These are phyloP conservation scores for Fragaria nilgerrensis DNA, from an alignment of 306 rosid genomes.

Conservation along the genomic window DNA sequence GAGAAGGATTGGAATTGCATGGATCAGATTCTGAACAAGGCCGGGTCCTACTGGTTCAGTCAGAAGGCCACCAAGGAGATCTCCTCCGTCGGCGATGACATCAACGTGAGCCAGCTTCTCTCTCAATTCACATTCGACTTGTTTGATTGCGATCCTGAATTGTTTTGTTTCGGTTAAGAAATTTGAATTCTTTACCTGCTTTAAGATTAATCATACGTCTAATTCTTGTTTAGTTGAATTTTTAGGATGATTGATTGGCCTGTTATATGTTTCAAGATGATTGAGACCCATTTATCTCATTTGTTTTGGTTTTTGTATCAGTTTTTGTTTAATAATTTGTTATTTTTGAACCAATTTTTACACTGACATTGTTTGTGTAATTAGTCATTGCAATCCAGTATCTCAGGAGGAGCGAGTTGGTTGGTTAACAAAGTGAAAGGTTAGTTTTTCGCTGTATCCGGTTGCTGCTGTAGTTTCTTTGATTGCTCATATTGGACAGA, in stretches of 20 bases:
- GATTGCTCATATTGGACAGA: background rate
- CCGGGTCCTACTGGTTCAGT: constrained; percentile 89
- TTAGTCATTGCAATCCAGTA: constrained; percentile 64
- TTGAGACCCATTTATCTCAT: background rate
- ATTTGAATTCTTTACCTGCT: background rate
- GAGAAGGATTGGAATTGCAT: constrained; percentile 24
- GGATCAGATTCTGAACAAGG: constrained; percentile 88
- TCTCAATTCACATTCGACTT: background rate
- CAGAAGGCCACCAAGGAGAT: constrained; percentile 67
- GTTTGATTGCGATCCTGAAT: background rate
- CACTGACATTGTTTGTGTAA: constrained; percentile 31
- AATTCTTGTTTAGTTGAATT: background rate
- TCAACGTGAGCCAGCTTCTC: constrained; percentile 47
- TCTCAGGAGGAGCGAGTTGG: constrained; percentile 84
- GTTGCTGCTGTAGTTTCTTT: constrained; percentile 2
- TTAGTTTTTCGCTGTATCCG: constrained; percentile 30
- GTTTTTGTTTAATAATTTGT: background rate
- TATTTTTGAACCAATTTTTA: background rate
- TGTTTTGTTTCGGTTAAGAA: background rate
- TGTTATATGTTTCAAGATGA: background rate
- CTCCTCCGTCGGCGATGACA: constrained; percentile 69
- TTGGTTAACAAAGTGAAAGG: constrained; percentile 82
- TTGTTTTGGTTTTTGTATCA: background rate
- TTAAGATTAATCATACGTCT: background rate
- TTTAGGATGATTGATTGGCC: background rate